These are phyloP conservation scores for Forsythia suspensa DNA, from an alignment of 257 asterid genomes.

Conservation along the genomic window DNA sequence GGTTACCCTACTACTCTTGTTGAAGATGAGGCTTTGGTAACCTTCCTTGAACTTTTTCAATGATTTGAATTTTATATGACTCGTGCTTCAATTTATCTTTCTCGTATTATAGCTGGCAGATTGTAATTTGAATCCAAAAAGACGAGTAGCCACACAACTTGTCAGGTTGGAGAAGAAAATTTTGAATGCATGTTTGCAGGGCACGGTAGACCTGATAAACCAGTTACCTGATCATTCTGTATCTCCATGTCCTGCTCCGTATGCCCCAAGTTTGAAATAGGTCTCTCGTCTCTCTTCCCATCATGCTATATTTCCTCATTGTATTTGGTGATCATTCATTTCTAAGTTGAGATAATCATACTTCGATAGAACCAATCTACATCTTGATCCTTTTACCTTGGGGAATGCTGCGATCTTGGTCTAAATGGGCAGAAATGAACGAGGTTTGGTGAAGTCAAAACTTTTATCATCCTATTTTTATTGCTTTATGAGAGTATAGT, in stretches of 20 bases:
- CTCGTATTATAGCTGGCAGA: conserved; percentile 61
- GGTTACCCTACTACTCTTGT: conserved; percentile 75
- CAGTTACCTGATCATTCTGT: conserved; percentile 80
- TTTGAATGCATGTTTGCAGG: conserved; percentile 68
- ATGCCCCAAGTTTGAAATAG: conserved; percentile 76
- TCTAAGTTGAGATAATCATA: conserved; percentile 1
- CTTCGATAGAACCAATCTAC: conserved; percentile 31
- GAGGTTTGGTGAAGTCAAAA: conserved; percentile 33
- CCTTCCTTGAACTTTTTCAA: conserved; percentile 10
- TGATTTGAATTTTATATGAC: conserved; percentile 4
- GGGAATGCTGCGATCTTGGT: conserved; percentile 25
- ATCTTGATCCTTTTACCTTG: conserved; percentile 17
- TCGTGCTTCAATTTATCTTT: conserved; percentile 20
- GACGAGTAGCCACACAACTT: conserved; percentile 87
- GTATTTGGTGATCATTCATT: conserved; percentile 5
- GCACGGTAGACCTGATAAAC: conserved; percentile 71
- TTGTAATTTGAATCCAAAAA: conserved; percentile 66
- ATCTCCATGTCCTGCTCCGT: conserved; percentile 95
- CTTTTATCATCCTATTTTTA: neutral
- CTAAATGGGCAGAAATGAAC: conserved; percentile 14
- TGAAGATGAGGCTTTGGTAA: conserved; percentile 88
- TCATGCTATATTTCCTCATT: neutral
- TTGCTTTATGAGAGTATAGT: neutral
- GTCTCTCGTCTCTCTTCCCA: conserved; percentile 28
- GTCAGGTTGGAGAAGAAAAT: conserved; percentile 85